Base-by-base conservation (phyloP, 148 eudicot species). In the Rhododendron henanense region DNA sequence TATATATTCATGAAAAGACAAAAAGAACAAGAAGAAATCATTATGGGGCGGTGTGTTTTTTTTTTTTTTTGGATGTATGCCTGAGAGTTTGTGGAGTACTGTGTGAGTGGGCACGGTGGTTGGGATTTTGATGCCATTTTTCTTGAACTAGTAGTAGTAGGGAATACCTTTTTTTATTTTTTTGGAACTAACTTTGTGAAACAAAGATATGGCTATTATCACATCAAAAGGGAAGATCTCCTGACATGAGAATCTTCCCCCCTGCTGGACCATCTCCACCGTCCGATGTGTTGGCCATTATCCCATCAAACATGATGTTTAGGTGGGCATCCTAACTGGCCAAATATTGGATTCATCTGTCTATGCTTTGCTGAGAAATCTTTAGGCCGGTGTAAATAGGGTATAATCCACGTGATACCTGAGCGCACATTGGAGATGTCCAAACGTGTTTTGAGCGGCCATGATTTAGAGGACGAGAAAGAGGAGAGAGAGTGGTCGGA, bases 231-330 rank as follows among this genome's bases (percentile, higher is more conserved):
- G 45, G 87, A 83, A 87, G 90, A 92, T 94, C 92, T 89, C 84
- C 93, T 92, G 92, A 94, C 93, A 92, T 61, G 85, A 90, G 91
- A 90, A 94, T 92, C 93, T 90, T 87, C 90, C 88, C 65, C 8
- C 86, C 83, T 35, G 86, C 87, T 91, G 92, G 90, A 50, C 88
- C 65, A 59, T 59, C 88, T 78, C 88, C 84, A 83, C 87, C 84
- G 85, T 86, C 85, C 69, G 81, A 83, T 48, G 79, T 87, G 87
- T 87, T 59, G 65, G 65, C 9, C 21, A 14, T 55, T 55, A 55
- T 55, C 61, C 61, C 61, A 55, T 16, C 61, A 55, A 55, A 55
- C 61, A 55, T 55, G 61, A 4, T 13, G 15, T 15, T 55, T 16
- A 0, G 65, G 65, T 21, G 65, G 65, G 65, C 65, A 59, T 59